These are phyloP conservation scores for Phytophthora vignae DNA, from an alignment of 352 stramenopile species.

Conservation along the genomic window DNA sequence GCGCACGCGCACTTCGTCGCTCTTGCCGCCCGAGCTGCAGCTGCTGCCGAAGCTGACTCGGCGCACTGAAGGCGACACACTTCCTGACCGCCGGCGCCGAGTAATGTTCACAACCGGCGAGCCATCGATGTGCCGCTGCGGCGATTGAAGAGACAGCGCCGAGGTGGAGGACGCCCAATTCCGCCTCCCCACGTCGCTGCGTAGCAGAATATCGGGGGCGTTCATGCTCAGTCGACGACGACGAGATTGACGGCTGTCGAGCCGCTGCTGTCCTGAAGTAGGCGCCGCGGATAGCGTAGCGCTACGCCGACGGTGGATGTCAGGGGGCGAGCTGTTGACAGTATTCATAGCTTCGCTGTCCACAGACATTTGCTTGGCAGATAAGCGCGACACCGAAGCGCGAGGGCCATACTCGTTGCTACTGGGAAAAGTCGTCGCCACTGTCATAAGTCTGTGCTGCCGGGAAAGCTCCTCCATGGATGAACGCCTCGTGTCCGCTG, in stretches of 20 bases:
- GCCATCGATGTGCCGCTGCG: slow-evolving; percentile 33
- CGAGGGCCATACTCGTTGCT: slow-evolving; percentile 16
- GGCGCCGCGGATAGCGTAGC: slow-evolving; percentile 18
- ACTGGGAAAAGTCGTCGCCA: slow-evolving; percentile 13
- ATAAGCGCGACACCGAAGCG: slow-evolving; percentile 21
- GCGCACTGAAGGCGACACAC: slow-evolving; percentile 21
- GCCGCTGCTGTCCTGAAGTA: neutral
- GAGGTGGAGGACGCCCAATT: slow-evolving; percentile 57
- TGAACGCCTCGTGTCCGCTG: slow-evolving; percentile 28
- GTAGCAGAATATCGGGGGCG: slow-evolving; percentile 50
- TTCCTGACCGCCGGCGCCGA: slow-evolving; percentile 21
- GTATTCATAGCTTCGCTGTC: slow-evolving; percentile 37
- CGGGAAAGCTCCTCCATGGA: slow-evolving; percentile 29
- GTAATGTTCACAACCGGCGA: slow-evolving; percentile 35
- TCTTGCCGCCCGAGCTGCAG: slow-evolving; percentile 30
- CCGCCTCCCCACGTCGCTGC: slow-evolving; percentile 51
- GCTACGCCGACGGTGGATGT: slow-evolving; percentile 34
- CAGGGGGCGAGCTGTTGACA: slow-evolving; percentile 36
- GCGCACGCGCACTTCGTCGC: slow-evolving; percentile 32
- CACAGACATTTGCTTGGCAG: slow-evolving; percentile 33
- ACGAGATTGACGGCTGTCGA: slow-evolving; percentile 5
- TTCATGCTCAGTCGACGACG: slow-evolving; percentile 29
- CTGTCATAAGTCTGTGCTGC: slow-evolving; percentile 29
- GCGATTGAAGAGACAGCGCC: slow-evolving; percentile 51
- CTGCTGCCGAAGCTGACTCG: slow-evolving; percentile 36